A percentile compares a stretch with the other conserved stretches of the same genome.
Evolutionary conservation across 1,284 basidiomycete species (phyloP).

Genomic region (Rhodotorula sp.): DNA sequence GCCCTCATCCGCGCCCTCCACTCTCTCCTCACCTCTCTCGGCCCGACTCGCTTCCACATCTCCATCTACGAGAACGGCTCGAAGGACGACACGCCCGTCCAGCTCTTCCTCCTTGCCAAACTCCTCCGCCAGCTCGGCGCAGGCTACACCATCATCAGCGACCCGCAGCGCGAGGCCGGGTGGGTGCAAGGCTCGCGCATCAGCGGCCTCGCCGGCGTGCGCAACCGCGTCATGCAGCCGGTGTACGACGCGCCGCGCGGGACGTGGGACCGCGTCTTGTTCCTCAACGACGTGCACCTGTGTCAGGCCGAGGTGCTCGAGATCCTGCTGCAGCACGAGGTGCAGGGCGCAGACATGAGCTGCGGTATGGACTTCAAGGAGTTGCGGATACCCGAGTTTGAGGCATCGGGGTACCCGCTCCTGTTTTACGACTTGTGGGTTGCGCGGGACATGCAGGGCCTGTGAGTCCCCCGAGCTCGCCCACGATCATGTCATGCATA

Average conservation of each 20-base stretch:
- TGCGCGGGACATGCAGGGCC: conserved; percentile 12
- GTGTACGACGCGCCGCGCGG: conserved; percentile 48
- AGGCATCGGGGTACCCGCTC: conserved; percentile 40
- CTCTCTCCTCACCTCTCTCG: conserved; percentile 37
- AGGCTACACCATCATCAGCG: conserved; percentile 34
- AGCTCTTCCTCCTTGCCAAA: conserved; percentile 36
- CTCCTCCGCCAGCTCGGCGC: conserved; percentile 39
- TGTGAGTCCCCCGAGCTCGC: not conserved
- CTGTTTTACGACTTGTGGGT: conserved; percentile 53
- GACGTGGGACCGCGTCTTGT: conserved; percentile 52
- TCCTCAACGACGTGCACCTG: conserved; percentile 55
- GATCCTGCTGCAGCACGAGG: conserved; percentile 53
- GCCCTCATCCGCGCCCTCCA: conserved; percentile 42
- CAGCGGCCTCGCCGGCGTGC: conserved; percentile 51
- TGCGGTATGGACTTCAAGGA: conserved; percentile 53
- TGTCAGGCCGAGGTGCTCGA: conserved; percentile 53
- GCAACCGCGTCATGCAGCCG: conserved; percentile 53
- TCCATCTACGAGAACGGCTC: conserved; percentile 47
- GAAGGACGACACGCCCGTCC: conserved; percentile 42
- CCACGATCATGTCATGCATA: too few species aligned
- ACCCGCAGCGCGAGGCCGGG: not conserved
- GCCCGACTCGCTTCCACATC: conserved; percentile 40
- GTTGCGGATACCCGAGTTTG: conserved; percentile 43
- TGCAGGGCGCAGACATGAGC: conserved; percentile 53
- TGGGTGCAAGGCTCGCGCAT: conserved; percentile 45